phyloP scores from a whole-genome alignment of 768 basidiomycete species.

The Cystobasidium tubakii region DNA sequence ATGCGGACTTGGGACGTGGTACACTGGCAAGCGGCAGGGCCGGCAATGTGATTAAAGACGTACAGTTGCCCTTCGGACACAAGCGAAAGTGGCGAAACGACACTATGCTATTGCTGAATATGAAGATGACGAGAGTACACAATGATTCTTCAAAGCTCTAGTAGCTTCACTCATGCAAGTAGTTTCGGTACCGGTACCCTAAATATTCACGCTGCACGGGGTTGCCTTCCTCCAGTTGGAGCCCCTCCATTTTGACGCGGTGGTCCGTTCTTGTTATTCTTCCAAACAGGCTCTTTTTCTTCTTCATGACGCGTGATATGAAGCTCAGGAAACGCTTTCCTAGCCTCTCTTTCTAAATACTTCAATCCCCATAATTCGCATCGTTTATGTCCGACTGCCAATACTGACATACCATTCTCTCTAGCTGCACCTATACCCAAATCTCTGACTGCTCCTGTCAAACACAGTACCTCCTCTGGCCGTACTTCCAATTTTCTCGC shows the following conservation, averaged over 20 bases:
- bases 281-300: not conserved
- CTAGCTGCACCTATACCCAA: slow-evolving; percentile 11
- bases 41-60: not conserved
- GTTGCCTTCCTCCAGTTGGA: not conserved
- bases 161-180: no score
- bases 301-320: slow-evolving; percentile 9
- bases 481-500: not conserved
- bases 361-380: slow-evolving; percentile 28
- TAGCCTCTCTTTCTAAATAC: not conserved
- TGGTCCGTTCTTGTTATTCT: not conserved
- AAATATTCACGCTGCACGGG: no score
- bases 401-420: not conserved
- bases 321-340: not conserved
- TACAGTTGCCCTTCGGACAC: no score
- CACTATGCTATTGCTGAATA: not conserved
- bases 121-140: no score
- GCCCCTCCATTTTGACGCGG: not conserved
- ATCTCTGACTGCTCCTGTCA: slow-evolving; percentile 28
- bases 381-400: slow-evolving; percentile 28
- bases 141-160: no score
- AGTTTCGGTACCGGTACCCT: no score
- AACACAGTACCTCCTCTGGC: not conserved
- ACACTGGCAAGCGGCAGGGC: not conserved
- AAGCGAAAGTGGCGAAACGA: slow-evolving; percentile 9
- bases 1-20: not conserved